Evolutionary conservation across 1,284 basidiomycete genomes (phyloP).

Genomic region (Cryptococcus sp.): DNA sequence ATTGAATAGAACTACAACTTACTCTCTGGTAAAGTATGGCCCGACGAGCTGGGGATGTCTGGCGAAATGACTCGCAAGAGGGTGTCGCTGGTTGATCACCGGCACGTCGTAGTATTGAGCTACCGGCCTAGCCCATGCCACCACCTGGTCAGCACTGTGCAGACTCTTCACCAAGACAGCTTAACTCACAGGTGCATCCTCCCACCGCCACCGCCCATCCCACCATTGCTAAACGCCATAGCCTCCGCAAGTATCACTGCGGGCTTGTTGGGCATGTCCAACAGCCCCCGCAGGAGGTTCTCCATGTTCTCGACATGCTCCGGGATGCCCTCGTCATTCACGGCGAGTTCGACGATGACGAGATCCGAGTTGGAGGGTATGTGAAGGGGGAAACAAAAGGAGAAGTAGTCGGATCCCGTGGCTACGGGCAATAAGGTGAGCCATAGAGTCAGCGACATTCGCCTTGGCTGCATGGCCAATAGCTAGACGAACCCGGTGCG

Average conservation of each 20-base stretch:
- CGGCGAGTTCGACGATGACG: conserved; percentile 45
- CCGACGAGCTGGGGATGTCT: conserved; percentile 43
- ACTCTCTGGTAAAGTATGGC: conserved; percentile 46
- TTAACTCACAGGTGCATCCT: conserved; percentile 41
- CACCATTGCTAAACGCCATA: conserved; percentile 41
- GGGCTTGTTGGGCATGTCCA: conserved; percentile 38
- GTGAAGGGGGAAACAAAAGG: conserved; percentile 48
- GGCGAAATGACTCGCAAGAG: conserved; percentile 45
- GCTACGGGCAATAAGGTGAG: conserved; percentile 17
- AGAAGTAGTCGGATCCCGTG: conserved; percentile 49
- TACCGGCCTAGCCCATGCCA: conserved; percentile 28
- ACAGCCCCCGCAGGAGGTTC: conserved; percentile 43
- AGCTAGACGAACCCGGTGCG: conserved; percentile 31
- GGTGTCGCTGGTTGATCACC: conserved; percentile 45
- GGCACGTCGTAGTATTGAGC: conserved; percentile 49
- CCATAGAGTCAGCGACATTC: not conserved
- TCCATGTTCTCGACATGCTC: conserved; percentile 50
- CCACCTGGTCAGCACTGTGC: not conserved
- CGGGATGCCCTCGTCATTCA: conserved; percentile 47
- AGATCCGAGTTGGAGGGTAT: conserved; percentile 40
- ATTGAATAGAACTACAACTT: conserved; percentile 7
- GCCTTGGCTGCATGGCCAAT: not conserved
- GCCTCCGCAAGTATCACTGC: conserved; percentile 46
- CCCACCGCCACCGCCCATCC: conserved; percentile 48
- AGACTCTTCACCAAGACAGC: not conserved